Conservation (phyloP, 768 basidiomycete species). For the Phanerochaete carnosa region DNA sequence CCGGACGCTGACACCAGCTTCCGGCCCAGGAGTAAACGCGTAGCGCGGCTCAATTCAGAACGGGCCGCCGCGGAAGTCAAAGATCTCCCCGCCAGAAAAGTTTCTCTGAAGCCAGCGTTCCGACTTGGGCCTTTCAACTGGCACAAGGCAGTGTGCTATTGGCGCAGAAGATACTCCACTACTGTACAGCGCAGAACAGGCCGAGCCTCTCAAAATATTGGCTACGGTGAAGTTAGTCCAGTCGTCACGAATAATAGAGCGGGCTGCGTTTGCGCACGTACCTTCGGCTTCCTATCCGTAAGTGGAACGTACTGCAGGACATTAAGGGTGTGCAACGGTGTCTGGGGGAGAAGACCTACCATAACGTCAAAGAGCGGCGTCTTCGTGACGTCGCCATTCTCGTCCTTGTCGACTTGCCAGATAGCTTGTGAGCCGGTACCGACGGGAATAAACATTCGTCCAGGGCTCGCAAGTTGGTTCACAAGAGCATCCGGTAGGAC, state of each 20-base stretch:
- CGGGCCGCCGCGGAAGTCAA: neutral
- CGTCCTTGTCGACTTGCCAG: constrained; percentile 71
- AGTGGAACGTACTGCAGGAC: constrained; percentile 60
- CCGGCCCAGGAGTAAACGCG: neutral
- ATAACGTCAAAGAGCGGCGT: constrained; percentile 76
- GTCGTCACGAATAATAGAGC: too few relatives aligned
- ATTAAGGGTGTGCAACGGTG: neutral
- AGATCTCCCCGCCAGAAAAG: too few relatives aligned
- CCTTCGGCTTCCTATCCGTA: constrained; percentile 47
- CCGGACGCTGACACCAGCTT: neutral
- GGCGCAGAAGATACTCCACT: too few relatives aligned
- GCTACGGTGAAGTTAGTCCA: too few relatives aligned
- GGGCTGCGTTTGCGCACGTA: neutral
- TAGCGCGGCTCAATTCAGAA: neutral
- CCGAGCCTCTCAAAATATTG: too few relatives aligned
- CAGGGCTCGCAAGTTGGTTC: constrained; percentile 72
- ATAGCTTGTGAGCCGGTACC: constrained; percentile 59
- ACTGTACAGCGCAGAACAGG: too few relatives aligned
- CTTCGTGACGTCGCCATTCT: constrained; percentile 58
- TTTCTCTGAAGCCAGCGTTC: too few relatives aligned
- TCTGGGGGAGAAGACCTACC: constrained; percentile 41
- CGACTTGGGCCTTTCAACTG: too few relatives aligned
- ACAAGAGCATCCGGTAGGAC: constrained; percentile 66
- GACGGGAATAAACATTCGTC: constrained; percentile 92
- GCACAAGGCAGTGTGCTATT: too few relatives aligned